Percentiles rank a stretch among this genome's conserved stretches.
phyloP scores from a whole-genome alignment of 108 stramenopile species.

The Craspedostauros australis region DNA sequence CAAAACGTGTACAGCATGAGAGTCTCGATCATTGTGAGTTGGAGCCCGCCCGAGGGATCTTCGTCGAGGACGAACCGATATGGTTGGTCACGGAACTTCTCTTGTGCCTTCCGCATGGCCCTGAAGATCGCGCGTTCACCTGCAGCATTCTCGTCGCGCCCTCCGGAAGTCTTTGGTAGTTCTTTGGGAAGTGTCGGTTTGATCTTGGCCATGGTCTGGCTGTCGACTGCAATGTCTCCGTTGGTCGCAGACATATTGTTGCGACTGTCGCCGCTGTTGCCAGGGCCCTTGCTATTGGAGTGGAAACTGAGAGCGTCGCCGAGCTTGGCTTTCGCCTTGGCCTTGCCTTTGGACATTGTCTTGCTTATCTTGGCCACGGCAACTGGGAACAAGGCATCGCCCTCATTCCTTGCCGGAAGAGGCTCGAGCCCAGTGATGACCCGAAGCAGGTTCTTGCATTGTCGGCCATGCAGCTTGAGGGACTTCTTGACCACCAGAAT shows the following conservation, averaged over 20 bases:
- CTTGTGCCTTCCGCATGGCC: constrained; percentile 15
- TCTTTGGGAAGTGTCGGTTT: constrained; percentile 7
- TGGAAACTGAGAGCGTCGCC: constrained; percentile 1
- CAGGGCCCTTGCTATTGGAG: constrained; percentile 1
- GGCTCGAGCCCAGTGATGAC: constrained; percentile 22
- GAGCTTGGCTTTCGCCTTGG: no score
- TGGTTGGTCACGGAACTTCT: no score
- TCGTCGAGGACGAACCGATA: constrained; percentile 9
- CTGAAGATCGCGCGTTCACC: constrained; percentile 24
- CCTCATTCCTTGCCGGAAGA: neutral
- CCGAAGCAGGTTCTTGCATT: constrained; percentile 25
- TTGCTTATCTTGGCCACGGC: no score
- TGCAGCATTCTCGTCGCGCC: no score
- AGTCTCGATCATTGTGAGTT: constrained; percentile 22
- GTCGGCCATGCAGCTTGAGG: constrained; percentile 1
- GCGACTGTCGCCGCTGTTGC: neutral
- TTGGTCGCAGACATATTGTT: no score
- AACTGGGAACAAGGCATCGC: neutral
- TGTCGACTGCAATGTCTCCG: neutral
- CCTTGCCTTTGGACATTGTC: no score
- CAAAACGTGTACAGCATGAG: constrained; percentile 15
- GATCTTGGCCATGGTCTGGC: constrained; percentile 1
- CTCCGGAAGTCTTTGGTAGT: no score
- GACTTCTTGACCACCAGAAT: constrained; percentile 9
- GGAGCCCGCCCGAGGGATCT: constrained; percentile 12